Evolutionary conservation across 192 early-diverging fungal genomes (phyloP).

Genomic region (Borealophlyctis nickersoniae): DNA sequence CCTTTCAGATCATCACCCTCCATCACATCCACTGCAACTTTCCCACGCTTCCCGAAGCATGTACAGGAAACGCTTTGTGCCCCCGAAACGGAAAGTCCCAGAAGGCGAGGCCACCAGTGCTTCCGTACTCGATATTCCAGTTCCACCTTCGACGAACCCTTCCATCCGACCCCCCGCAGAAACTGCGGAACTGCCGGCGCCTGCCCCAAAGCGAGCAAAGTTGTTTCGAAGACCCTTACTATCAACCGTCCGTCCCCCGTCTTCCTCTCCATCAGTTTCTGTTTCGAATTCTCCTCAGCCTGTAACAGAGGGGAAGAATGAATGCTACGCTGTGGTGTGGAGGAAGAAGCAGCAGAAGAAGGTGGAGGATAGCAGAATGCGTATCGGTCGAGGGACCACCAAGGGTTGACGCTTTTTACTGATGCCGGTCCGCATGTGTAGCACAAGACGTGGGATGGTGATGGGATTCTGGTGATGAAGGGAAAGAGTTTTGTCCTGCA

Average conservation of each 20-base stretch:
- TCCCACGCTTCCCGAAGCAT: no score
- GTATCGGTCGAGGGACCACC: no score
- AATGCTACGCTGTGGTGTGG: conserved; percentile 23
- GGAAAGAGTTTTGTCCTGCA: neutral
- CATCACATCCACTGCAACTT: no score
- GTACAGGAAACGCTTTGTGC: neutral
- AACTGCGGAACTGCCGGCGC: neutral
- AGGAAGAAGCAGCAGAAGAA: conserved; percentile 33
- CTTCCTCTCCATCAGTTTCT: neutral
- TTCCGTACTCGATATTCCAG: neutral
- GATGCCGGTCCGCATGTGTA: conserved; percentile 5
- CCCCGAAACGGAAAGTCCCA: neutral
- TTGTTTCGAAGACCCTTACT: neutral
- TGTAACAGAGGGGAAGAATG: neutral
- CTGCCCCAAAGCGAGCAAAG: neutral
- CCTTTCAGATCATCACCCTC: no score
- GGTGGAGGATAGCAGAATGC: no score
- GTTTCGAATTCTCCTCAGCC: neutral
- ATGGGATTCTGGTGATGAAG: conserved; percentile 27
- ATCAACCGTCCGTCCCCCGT: neutral
- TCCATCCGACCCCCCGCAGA: neutral
- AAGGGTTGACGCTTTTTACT: no score
- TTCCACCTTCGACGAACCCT: neutral
- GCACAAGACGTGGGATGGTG: conserved; percentile 39
- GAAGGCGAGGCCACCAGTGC: neutral